Conservation (phyloP, 2,329 filamentous ascomycete species). For the Clarireedia homoeocarpa region DNA sequence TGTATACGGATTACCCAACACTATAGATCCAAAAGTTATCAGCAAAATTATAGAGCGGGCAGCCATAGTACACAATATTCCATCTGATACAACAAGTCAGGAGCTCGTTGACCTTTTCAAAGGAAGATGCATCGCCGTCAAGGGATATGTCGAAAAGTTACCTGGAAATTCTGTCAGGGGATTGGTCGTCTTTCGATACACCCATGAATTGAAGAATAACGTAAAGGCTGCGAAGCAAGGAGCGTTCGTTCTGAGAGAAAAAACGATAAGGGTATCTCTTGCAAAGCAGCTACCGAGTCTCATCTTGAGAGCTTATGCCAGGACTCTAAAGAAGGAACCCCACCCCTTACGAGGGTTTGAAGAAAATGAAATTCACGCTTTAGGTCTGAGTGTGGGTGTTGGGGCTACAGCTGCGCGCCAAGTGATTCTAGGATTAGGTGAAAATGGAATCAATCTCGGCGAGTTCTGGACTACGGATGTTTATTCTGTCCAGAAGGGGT, state of each 20-base stretch:
- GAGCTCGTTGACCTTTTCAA: background rate
- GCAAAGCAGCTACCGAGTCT: too few species aligned
- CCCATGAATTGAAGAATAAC: background rate
- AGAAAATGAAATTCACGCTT: background rate
- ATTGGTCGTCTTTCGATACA: too few species aligned
- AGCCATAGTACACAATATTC: background rate
- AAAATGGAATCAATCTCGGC: background rate
- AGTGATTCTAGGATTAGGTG: too few species aligned
- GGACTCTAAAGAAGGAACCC: background rate
- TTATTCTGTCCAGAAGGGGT: background rate
- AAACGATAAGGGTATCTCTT: too few species aligned
- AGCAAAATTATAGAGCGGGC: background rate
- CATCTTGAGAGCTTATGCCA: too few species aligned
- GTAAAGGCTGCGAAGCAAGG: background rate
- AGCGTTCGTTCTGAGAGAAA: too few species aligned
- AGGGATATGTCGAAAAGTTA: background rate
- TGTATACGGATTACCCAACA: constrained; percentile 1
- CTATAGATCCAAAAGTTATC: background rate
- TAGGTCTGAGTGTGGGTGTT: too few species aligned
- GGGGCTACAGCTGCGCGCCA: too few species aligned
- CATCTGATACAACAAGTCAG: background rate
- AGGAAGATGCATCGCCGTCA: background rate
- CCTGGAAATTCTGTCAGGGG: fast-evolving
- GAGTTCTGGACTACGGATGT: constrained; percentile 9
- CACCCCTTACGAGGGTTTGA: background rate